Conservation (phyloP, 2,329 filamentous ascomycete species). For the Ophiostoma triangulosporum region DNA sequence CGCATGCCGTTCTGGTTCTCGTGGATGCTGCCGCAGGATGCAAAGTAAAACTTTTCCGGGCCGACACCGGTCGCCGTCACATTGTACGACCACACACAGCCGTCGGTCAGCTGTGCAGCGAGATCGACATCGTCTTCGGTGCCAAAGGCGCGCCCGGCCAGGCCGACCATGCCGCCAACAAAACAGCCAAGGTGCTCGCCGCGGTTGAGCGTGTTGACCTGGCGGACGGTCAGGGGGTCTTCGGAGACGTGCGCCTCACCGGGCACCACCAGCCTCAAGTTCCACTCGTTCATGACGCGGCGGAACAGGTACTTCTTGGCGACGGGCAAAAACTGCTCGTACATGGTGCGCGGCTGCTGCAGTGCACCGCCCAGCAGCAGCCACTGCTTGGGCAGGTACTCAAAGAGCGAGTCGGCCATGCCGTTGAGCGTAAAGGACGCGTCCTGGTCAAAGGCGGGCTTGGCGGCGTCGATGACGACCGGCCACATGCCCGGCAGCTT, state of each 20-base stretch:
- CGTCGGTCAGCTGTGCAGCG: slow-evolving; percentile 46
- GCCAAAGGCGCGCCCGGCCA: slow-evolving; percentile 46
- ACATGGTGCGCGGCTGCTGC: slow-evolving; percentile 24
- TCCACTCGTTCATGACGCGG: slow-evolving; percentile 22
- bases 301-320: slow-evolving; percentile 29
- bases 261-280: slow-evolving; percentile 33
- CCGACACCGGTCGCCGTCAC: slow-evolving; percentile 44
- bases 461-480: slow-evolving; percentile 34
- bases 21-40: slow-evolving; percentile 22
- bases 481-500: slow-evolving; percentile 51
- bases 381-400: slow-evolving; percentile 54
- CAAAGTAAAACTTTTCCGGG: slow-evolving; percentile 43
- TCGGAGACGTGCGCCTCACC: slow-evolving; percentile 27
- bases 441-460: slow-evolving; percentile 41
- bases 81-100: slow-evolving; percentile 51
- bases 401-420: slow-evolving; percentile 44
- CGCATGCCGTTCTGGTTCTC: slow-evolving; percentile 14
- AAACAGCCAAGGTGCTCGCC: slow-evolving; percentile 50
- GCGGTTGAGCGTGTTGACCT: slow-evolving; percentile 20
- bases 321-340: slow-evolving; percentile 18
- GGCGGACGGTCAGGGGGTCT: slow-evolving; percentile 14
- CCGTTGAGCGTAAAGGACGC: slow-evolving; percentile 43
- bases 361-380: slow-evolving; percentile 50
- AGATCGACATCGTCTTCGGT: slow-evolving; percentile 40
- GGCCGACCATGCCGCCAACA: slow-evolving; percentile 50